Evolutionary conservation across 2,329 filamentous ascomycete species (phyloP).

Genomic region (Trichophyton rubrum): DNA sequence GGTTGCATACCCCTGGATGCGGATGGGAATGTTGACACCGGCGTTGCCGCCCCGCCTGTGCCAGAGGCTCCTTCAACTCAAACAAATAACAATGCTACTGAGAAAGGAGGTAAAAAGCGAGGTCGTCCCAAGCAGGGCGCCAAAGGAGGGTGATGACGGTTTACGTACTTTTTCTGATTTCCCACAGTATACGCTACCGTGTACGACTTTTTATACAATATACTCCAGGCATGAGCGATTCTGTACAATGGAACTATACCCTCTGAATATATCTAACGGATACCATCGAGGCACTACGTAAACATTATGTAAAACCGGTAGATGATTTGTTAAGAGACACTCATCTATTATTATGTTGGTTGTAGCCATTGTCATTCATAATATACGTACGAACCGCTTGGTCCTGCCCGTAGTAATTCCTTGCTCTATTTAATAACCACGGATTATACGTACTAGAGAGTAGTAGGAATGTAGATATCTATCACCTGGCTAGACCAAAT

Average conservation of each 20-base stretch:
- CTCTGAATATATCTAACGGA: not conserved
- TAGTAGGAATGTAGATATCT: not conserved
- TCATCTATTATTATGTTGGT: not conserved
- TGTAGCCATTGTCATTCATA: not conserved
- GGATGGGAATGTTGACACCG: conserved; percentile 18
- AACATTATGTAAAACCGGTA: not conserved
- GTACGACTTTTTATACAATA: not conserved
- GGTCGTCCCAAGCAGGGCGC: conserved; percentile 10
- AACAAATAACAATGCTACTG: not conserved
- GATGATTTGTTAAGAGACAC: not conserved
- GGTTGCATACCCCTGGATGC: conserved; percentile 49
- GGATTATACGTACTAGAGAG: not conserved
- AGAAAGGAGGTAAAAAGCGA: conserved; percentile 8
- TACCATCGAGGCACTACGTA: not conserved
- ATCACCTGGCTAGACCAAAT: no score
- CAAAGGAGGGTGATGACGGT: not conserved
- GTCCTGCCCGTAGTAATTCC: not conserved
- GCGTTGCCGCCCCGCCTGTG: conserved; percentile 10
- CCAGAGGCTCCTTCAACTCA: conserved; percentile 1
- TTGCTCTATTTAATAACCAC: not conserved
- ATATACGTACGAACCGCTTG: not conserved
- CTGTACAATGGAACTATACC: not conserved
- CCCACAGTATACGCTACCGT: not conserved
- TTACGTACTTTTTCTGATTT: not conserved
- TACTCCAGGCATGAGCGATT: not conserved